Conservation (phyloP, 2,329 filamentous ascomycete species). For the Alternaria infectoria region DNA sequence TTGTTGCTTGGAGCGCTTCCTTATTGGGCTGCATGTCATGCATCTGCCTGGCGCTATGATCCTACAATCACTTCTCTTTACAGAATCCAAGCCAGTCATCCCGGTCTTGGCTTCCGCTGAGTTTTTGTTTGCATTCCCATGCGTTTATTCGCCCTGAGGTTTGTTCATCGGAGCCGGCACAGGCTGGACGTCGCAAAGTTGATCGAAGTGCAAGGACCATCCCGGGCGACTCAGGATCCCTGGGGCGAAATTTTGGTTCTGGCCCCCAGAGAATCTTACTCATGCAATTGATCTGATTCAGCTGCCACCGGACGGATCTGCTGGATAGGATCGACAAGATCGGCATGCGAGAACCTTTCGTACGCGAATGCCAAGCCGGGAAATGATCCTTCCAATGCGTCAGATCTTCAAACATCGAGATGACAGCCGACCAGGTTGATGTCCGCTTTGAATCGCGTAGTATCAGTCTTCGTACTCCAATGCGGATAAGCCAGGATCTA, state of each 20-base stretch:
- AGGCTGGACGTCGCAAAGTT: neutral
- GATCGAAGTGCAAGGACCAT: neutral
- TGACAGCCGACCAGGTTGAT: neutral
- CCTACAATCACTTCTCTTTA: neutral
- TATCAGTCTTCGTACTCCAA: neutral
- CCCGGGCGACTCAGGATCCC: neutral
- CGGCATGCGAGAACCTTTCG: slow-evolving; percentile 1
- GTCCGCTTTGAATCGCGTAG: neutral
- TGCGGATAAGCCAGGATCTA: neutral
- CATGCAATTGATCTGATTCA: neutral
- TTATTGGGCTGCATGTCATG: neutral
- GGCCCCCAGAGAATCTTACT: neutral
- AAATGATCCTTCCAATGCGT: neutral
- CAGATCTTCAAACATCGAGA: neutral
- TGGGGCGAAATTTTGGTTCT: neutral
- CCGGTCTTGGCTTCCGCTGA: neutral
- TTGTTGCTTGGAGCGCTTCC: neutral
- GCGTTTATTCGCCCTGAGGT: neutral
- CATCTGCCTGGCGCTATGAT: neutral
- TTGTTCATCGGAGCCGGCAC: neutral
- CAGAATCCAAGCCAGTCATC: neutral
- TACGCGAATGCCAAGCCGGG: neutral
- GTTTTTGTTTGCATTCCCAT: neutral
- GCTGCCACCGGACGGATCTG: neutral
- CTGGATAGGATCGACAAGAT: slow-evolving; percentile 12